Base-by-base conservation (phyloP, 2,329 filamentous ascomycete species). In the Talaromyces sp. region DNA sequence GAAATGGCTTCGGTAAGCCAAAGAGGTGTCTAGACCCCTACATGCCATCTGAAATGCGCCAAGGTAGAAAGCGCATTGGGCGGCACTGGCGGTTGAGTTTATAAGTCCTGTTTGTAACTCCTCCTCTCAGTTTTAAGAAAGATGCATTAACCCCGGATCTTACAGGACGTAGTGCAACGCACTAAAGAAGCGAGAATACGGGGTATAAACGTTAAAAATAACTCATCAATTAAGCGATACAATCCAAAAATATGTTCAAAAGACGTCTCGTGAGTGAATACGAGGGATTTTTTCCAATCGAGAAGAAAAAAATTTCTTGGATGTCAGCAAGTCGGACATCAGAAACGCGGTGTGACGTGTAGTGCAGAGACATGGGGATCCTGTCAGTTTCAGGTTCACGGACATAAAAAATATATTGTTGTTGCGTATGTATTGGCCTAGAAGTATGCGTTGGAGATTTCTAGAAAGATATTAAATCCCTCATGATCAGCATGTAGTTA, bases 341-440 rank as follows among this genome's bases (percentile, higher is more conserved):
- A 37, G 53, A 45, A 55, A 55, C 53, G 40, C 53, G 53, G 53
- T 55, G 53, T 55, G 53, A 55, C 53, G 53, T 55, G 53, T 31
- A 55, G 40, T 15, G 25, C n/a, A 19, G 37, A 13, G 37, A 13
- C 45, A 33, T 48, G 28, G 45, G 28, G 45, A 48, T 48, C 45
- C 45, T 48, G 45, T 21, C 39, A 40, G 37, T 5, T 28, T 28
- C 25, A n/a, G n/a, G 15, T 11, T 31, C 43, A 43, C n/a, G 15
- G 41, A 17, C 8, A 31, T 10, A 31, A 45, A 25, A n/a, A 45
- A 7, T 28, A 28, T 28, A 28, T 28, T 28, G 3, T 4, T 28
- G 3, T 28, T 28, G 25, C 25, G n/a, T 11, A 35, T 8, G 33
- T 9, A 48, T 33, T 48, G n/a, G 10, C 28, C 11, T 43, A 11